phyloP scores from a whole-genome alignment of 768 basidiomycete genomes.

The Boletus coccyginus region DNA sequence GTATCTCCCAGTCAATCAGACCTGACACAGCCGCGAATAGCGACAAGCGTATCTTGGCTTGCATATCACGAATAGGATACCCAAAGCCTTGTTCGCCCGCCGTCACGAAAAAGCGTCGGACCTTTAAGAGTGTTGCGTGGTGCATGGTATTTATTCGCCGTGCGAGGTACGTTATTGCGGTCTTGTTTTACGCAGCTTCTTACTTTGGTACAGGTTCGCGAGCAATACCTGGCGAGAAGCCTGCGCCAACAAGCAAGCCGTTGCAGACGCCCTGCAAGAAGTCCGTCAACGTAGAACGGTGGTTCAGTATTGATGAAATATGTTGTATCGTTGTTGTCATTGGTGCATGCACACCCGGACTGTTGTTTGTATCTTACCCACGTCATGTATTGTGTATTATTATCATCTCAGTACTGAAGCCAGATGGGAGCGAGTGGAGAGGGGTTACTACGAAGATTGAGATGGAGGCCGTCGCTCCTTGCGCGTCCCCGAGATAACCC shows the following conservation, averaged over 20 bases:
- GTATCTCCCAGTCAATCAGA: neutral
- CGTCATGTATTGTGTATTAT: slow-evolving; percentile 20
- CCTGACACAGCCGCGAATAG: slow-evolving; percentile 34
- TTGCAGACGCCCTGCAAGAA: slow-evolving; percentile 67
- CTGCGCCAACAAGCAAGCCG: slow-evolving; percentile 54
- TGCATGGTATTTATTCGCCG: slow-evolving; percentile 65
- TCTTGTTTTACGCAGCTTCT: slow-evolving; percentile 1
- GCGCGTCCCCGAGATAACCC: slow-evolving; percentile 45
- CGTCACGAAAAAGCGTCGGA: slow-evolving; percentile 40
- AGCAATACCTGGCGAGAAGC: slow-evolving; percentile 66
- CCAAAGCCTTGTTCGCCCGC: slow-evolving; percentile 42
- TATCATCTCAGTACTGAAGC: slow-evolving; percentile 6
- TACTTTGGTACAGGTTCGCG: slow-evolving; percentile 44
- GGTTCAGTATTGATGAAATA: slow-evolving; percentile 8
- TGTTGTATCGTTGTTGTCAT: neutral
- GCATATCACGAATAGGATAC: slow-evolving; percentile 76
- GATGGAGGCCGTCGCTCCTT: slow-evolving; percentile 30
- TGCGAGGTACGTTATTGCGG: slow-evolving; percentile 47
- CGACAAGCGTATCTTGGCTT: slow-evolving; percentile 68
- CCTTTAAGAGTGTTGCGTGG: slow-evolving; percentile 55
- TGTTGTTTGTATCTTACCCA: slow-evolving; percentile 21
- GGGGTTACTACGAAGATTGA: slow-evolving; percentile 10
- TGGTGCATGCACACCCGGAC: neutral
- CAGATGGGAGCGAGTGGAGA: neutral
- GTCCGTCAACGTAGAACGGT: slow-evolving; percentile 53